phyloP scores from a whole-genome alignment of 108 stramenopile genomes.

The Bacterosira constricta region DNA sequence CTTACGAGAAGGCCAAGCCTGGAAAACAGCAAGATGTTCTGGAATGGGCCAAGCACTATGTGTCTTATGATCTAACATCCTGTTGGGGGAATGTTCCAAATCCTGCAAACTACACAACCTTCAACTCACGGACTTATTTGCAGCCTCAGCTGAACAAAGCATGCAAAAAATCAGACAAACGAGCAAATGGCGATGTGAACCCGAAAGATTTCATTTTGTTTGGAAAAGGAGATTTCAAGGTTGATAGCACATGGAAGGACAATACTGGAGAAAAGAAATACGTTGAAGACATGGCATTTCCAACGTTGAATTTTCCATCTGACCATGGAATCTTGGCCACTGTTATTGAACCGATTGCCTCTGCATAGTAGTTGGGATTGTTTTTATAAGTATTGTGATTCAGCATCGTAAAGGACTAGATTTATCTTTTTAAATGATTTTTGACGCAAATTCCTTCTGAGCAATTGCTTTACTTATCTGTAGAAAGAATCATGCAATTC shows the following conservation, averaged over 20 bases:
- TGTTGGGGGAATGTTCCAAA: constrained; percentile 67
- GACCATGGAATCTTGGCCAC: constrained; percentile 74
- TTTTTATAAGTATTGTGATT: no score
- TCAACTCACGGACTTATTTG: constrained; percentile 74
- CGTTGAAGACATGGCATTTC: constrained; percentile 69
- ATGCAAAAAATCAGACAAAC: constrained; percentile 58
- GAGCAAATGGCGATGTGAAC: constrained; percentile 67
- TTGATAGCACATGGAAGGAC: constrained; percentile 57
- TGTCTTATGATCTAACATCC: constrained; percentile 52
- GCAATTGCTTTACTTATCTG: no score
- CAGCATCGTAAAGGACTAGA: no score
- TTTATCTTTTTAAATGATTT: no score
- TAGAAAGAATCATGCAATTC: not conserved
- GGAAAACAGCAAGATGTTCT: constrained; percentile 67
- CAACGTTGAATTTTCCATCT: constrained; percentile 71
- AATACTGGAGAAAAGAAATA: constrained; percentile 67
- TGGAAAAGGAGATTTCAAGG: constrained; percentile 52
- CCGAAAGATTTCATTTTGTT: constrained; percentile 82
- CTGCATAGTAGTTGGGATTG: not conserved
- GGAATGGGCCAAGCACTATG: constrained; percentile 63
- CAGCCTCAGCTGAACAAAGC: constrained; percentile 84
- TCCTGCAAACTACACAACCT: constrained; percentile 66
- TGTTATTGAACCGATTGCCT: constrained; percentile 43
- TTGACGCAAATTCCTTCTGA: no score
- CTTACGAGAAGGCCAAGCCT: constrained; percentile 56